Evolutionary conservation across 1,139 yeast genomes (phyloP).

Genomic region (Scheffersomyces titani): DNA sequence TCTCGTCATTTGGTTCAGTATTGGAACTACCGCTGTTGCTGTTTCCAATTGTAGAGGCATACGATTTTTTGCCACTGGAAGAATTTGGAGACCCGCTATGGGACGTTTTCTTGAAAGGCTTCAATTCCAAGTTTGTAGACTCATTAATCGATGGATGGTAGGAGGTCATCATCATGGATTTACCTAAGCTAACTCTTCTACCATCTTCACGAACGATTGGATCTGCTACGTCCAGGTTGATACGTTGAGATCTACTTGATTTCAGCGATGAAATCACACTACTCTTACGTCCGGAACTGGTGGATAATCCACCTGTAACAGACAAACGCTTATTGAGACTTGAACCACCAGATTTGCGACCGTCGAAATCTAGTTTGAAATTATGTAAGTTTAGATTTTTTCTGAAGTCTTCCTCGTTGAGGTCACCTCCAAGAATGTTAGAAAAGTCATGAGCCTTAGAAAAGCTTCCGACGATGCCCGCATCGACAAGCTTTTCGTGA

Average conservation of each 20-base stretch:
- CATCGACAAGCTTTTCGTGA: conserved; percentile 4
- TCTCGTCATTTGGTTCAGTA: conserved; percentile 29
- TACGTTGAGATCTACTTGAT: conserved; percentile 11
- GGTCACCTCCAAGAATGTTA: conserved; percentile 31
- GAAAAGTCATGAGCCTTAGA: conserved; percentile 37
- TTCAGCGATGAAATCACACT: conserved; percentile 13
- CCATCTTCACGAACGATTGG: not conserved
- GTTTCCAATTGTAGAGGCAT: not conserved
- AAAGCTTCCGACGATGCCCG: conserved; percentile 12
- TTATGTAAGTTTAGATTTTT: conserved; percentile 26
- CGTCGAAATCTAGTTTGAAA: conserved; percentile 27
- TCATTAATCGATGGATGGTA: not conserved
- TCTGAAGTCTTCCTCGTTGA: conserved; percentile 31
- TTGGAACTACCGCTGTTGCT: not conserved
- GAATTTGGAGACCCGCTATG: not conserved
- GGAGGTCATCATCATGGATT: not conserved
- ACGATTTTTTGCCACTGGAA: not conserved
- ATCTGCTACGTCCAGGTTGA: not conserved
- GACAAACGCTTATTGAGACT: conserved; percentile 4
- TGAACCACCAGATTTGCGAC: conserved; percentile 2
- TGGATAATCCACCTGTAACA: conserved; percentile 4
- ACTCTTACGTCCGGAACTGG: conserved; percentile 6
- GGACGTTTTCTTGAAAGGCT: not conserved
- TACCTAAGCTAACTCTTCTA: not conserved
- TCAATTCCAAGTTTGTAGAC: not conserved